Evolutionary conservation across 306 rosid genomes (phyloP), one percentile per base, ranked within the genome.

Genomic region (Cucumis hystrix): DNA sequence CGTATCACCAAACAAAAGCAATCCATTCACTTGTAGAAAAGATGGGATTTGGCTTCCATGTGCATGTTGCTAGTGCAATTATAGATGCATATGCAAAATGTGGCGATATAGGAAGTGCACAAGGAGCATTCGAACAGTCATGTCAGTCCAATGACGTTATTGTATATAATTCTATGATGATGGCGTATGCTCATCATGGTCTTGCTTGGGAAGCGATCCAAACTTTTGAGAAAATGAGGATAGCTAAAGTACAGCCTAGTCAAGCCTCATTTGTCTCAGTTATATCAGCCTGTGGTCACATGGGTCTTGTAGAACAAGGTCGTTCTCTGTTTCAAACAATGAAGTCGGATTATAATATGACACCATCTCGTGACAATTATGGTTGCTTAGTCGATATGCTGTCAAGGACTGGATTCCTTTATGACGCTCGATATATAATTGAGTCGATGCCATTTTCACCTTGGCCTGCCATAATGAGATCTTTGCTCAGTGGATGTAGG

Each of bases 21-120:
- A 65, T 83, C 70, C 88, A 87, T 71, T 70, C 86, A 9, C 47
- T 80, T 37, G 84, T 80, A 73, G 55, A 79, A 69, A 89, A 89
- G 82, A 83, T 70, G 83, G 93, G 89, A 82, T 78, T 84, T 65
- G 84, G 82, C 17, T n/a, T 54, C 58, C 80, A 83, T 45, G 81
- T 68, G 21, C 83, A 81, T 80, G 87, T 89, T 70, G 83, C 80
- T 13, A 89, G 93, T 78, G 88, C 88, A 35, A 57, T 88, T 74
- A 77, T 88, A 58, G 90, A 88, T 56, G 88, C 90, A 40, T 88
- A 88, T 67, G 92, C 89, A 30, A 89, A 89, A 83, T 87, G 85
- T 33, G 87, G 91, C 14, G 89, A 89, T 15, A 81, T 89, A 25
- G 70, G 64, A 43, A 72, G 80, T 78, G 86, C 93, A 21, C 77